A percentile compares a stretch with the other conserved stretches of the same genome.
Evolutionary conservation across 768 basidiomycete species (phyloP).

Genomic region (Leccinellum albellum): DNA sequence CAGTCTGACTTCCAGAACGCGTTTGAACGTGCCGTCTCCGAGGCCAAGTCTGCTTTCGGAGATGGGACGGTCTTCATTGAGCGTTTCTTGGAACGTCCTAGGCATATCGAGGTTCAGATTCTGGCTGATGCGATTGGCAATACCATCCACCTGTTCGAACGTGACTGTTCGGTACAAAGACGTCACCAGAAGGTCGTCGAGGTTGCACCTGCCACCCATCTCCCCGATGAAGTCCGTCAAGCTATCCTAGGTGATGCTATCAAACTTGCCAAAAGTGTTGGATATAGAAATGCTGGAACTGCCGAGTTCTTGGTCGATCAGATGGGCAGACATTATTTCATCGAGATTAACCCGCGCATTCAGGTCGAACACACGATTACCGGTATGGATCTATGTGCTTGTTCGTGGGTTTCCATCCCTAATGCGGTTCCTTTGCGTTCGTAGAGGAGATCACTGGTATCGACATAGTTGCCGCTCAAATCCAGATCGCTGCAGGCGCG

Average conservation of each 20-base stretch:
- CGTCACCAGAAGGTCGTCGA: constrained; percentile 99
- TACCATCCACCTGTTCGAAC: constrained; percentile 96
- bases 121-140: constrained; percentile 90
- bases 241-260: constrained; percentile 88
- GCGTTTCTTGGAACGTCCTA: constrained; percentile 92
- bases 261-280: constrained; percentile 89
- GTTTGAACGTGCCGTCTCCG: constrained; percentile 89
- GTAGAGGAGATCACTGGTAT: constrained; percentile 99
- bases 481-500: constrained; percentile 99
- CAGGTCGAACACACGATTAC: constrained; percentile 99
- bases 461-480: constrained; percentile 98
- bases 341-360: constrained; percentile 99
- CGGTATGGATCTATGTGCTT: constrained; percentile 44
- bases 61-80: constrained; percentile 99
- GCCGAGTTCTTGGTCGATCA: constrained; percentile 98
- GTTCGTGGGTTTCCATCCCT: background rate
- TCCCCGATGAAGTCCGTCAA: constrained; percentile 86
- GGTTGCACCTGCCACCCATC: constrained; percentile 93
- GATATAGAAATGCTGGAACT: constrained; percentile 95
- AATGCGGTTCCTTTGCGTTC: background rate
- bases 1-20: constrained; percentile 85
- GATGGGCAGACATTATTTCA: constrained; percentile 95
- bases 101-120: constrained; percentile 97
- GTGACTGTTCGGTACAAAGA: constrained; percentile 97
- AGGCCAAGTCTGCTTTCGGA: constrained; percentile 95